phyloP scores from a whole-genome alignment of 1,284 basidiomycete species.

The Exobasidium rhododendri region DNA sequence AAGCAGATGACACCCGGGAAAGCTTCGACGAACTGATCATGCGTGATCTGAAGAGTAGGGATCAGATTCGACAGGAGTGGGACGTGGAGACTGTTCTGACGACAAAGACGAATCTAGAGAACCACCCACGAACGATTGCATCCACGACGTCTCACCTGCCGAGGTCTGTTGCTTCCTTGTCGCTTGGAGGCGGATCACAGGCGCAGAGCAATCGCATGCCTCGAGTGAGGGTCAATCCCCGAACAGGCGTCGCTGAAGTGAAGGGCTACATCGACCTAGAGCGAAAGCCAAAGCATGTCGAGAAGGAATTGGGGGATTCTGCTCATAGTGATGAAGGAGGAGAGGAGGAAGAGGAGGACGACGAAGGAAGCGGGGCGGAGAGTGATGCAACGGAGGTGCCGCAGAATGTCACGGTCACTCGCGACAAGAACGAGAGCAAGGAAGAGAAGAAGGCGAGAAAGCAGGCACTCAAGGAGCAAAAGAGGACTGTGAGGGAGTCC shows the following conservation, averaged over 20 bases:
- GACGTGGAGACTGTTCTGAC: slow-evolving; percentile 52
- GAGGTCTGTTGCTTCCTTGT: background rate
- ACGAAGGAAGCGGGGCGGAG: slow-evolving; percentile 18
- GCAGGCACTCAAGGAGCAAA: slow-evolving; percentile 70
- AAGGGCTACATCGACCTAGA: slow-evolving; percentile 35
- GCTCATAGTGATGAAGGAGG: slow-evolving; percentile 14
- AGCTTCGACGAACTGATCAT: slow-evolving; percentile 56
- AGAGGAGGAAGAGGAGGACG: slow-evolving; percentile 15
- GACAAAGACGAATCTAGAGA: slow-evolving; percentile 52
- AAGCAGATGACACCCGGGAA: slow-evolving; percentile 56
- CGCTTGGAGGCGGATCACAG: background rate
- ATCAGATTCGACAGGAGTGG: slow-evolving; percentile 43
- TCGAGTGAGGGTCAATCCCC: slow-evolving; percentile 41
- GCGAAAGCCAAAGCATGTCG: slow-evolving; percentile 1
- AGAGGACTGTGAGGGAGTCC: slow-evolving; percentile 20
- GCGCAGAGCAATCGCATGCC: slow-evolving; percentile 30
- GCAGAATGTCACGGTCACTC: slow-evolving; percentile 16
- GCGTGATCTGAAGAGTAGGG: slow-evolving; percentile 6
- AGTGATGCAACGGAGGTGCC: slow-evolving; percentile 18
- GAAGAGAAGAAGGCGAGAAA: slow-evolving; percentile 88
- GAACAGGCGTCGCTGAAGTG: slow-evolving; percentile 46
- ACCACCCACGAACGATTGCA: slow-evolving; percentile 47
- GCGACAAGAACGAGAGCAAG: slow-evolving; percentile 63
- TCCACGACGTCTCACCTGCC: slow-evolving; percentile 5
- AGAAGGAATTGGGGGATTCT: slow-evolving; percentile 16